Base-by-base conservation (phyloP, 352 stramenopile genomes). In the Pythium aphanidermatum region DNA sequence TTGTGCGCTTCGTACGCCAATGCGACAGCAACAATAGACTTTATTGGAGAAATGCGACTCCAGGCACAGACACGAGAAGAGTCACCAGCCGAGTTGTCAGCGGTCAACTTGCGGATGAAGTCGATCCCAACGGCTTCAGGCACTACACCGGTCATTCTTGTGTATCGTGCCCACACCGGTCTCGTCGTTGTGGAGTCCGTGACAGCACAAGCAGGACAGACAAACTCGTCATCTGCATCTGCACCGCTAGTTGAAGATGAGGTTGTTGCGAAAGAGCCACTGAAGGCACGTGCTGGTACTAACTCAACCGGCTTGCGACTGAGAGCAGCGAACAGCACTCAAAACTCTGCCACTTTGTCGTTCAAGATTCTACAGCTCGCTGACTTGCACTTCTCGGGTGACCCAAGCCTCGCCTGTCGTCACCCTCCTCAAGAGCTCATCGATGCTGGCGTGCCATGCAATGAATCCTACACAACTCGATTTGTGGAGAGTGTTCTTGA, bases 361-460 rank as follows among this genome's bases (percentile, higher is more conserved):
- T 85, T 82, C 55, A 82, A 76, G 34, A 64, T 85, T 19, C 25
- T 85, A 9, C 73, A 85, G 39, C 43, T 83, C 19, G 63, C 71
- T 6, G 71, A 83, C 30, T 51, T 83, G 31, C 71, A 83, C 52
- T 68, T 70, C 36, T 65, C 72, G 1, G 72, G 68, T 37, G 61
- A 81, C 29, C 50, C 63, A 10, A 63, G 55, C 5, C 46, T 64
- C 21, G 32, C 55, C 10, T 77, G 68, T 28, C 52, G 55, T 7
- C 65, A 74, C 56, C 21, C 44, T 20, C 57, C 55, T 8, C 24
- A 52, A 14, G 51, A 45, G n/a, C 33, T 54, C 16, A 34, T 40
- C 4, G 29, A 27, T 2, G 13, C 17, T 14, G 51, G 43, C 16
- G 26, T 47, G 13, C 53, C 58, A n/a, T 85, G 73, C 49, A 65